phyloP scores from a whole-genome alignment of 345 rosid species.

The Citrus australasica region DNA sequence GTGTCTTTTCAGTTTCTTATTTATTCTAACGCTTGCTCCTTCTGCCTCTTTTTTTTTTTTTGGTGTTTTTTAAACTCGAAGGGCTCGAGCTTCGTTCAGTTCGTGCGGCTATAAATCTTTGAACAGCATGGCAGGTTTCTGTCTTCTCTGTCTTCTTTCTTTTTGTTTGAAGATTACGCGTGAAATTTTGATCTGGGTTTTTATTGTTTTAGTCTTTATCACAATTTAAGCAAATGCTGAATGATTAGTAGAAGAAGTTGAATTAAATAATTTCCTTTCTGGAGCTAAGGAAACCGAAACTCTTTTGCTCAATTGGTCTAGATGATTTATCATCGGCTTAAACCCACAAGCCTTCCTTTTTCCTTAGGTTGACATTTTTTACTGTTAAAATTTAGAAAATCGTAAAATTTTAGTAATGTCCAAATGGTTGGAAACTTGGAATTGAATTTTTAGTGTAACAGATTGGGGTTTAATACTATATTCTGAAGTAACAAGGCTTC shows the following conservation, averaged over 20 bases:
- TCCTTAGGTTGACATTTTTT: too few species aligned
- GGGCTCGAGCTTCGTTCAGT: not conserved
- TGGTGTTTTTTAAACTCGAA: not conserved
- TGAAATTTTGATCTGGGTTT: not conserved
- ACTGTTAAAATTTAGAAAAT: not conserved
- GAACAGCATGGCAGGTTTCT: constrained; percentile 16
- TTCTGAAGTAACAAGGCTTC: not conserved
- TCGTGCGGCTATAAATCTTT: not conserved
- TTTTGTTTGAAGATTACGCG: not conserved
- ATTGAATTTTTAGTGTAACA: not conserved
- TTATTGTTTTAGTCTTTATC: not conserved
- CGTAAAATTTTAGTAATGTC: not conserved
- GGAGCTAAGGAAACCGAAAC: not conserved
- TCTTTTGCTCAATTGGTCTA: not conserved
- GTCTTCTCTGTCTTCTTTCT: not conserved
- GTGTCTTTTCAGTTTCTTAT: not conserved
- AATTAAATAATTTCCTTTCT: not conserved
- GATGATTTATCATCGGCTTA: not conserved
- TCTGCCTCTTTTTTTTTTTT: not conserved
- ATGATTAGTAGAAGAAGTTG: not conserved
- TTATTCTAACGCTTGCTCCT: not conserved
- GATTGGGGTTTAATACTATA: not conserved
- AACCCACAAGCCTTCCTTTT: too few species aligned
- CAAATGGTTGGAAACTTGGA: not conserved
- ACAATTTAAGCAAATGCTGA: not conserved